Evolutionary conservation across 192 early-diverging fungal species (phyloP), one percentile per base, ranked within the genome.

Genomic region (Coemansia sp.): DNA sequence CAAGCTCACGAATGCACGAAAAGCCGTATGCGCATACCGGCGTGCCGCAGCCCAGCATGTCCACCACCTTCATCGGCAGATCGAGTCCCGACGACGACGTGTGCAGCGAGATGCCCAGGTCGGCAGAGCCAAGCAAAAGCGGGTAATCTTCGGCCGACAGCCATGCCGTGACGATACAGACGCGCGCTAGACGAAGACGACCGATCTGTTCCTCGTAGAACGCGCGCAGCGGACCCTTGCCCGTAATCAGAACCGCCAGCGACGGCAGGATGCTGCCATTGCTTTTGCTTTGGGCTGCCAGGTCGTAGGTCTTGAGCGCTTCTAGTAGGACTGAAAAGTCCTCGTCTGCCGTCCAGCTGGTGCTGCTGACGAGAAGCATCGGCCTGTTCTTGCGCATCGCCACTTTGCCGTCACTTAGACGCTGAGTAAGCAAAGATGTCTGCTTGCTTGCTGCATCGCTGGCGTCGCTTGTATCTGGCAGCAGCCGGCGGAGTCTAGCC

Each of bases 51-150:
- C 96, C 96, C 87, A 97, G 95, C 95, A 99, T 95, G 69, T 99
- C 96, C 7, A 97, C 93, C 6, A 97, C 87, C 80, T 99, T 99
- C 96, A 99, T 99, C 7, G 96, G 96, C 67, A 99, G 73, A 71
- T 99, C 96, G 56, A 99, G 84, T 4, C 96, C 96, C 33, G 91
- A 93, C 7, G 96, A 93, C n/a, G 92, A 94, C 25, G 88, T 93
- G 82, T 99, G 96, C 61, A 99, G 83, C 48, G 88, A 94, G 14
- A 99, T 80, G 36, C 96, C 96, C 54, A 99, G 81, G 83, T 97
- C 96, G 3, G 96, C 94, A 29, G 88, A 87, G n/a, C 93, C 92
- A n/a, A 98, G 77, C 40, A 97, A 71, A 48, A 83, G 71, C 42
- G 94, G 92, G 67, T 99, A 99, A 73, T 97, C 89, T 59, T 89